Conservation (phyloP, 306 rosid species). For the Begonia masoniana region DNA sequence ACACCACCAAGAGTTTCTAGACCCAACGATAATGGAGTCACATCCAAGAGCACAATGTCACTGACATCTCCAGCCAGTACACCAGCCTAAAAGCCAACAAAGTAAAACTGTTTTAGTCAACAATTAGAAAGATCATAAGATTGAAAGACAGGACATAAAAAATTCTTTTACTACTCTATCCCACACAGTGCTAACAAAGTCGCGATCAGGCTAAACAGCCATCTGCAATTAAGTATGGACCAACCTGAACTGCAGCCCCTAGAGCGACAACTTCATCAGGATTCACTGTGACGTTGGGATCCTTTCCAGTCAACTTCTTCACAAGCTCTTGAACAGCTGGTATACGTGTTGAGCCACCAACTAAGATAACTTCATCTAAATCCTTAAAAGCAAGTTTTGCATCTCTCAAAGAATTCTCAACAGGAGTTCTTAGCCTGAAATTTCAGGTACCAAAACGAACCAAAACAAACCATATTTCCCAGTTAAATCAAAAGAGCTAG, state of each 20-base stretch:
- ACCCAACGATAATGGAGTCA: slow-evolving; percentile 52
- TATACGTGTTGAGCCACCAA: slow-evolving; percentile 73
- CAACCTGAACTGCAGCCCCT: slow-evolving; percentile 81
- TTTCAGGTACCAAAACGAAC: background rate
- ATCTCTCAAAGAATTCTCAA: slow-evolving; percentile 78
- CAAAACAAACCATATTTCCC: background rate
- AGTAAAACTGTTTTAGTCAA: background rate
- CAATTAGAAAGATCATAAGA: background rate
- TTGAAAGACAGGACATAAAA: background rate
- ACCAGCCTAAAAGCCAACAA: slow-evolving; percentile 43
- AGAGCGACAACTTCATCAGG: slow-evolving; percentile 94
- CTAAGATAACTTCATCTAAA: slow-evolving; percentile 75
- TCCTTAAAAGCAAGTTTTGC: slow-evolving; percentile 74
- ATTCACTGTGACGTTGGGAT: slow-evolving; percentile 77
- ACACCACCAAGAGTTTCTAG: slow-evolving; percentile 74
- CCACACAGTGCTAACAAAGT: too few relatives aligned
- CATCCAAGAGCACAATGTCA: slow-evolving; percentile 69
- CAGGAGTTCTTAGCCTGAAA: slow-evolving; percentile 64
- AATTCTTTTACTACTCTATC: background rate
- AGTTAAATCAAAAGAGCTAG: background rate
- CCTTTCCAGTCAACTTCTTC: slow-evolving; percentile 61
- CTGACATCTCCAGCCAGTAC: slow-evolving; percentile 74
- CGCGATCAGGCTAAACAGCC: background rate
- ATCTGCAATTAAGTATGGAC: background rate
- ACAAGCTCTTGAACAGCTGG: slow-evolving; percentile 76